A percentile compares a stretch with the other conserved stretches of the same genome.
Conservation (phyloP, 106 monocot species). For the Acanthochlamys bracteata region DNA sequence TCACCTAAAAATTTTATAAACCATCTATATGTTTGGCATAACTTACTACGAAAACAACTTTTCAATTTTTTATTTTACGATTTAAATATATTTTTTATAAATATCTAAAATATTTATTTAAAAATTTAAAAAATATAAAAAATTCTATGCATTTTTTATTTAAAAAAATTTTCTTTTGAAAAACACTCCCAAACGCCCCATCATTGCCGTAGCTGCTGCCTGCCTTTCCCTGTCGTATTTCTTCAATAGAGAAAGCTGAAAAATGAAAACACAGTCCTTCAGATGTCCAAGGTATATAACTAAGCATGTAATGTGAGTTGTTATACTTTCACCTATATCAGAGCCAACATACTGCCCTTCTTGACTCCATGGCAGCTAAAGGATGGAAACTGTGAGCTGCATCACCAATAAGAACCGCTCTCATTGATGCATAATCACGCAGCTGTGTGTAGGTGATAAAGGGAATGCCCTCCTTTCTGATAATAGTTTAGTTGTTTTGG, state of each 20-base stretch:
- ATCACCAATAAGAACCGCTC: slow-evolving; percentile 86
- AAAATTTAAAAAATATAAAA: no score
- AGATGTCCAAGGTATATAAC: neutral
- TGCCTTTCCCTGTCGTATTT: slow-evolving; percentile 87
- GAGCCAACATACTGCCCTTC: slow-evolving; percentile 63
- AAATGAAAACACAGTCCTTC: neutral
- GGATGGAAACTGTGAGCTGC: slow-evolving; percentile 96
- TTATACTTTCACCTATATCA: slow-evolving; percentile 72
- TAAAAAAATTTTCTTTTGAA: slow-evolving; percentile 97
- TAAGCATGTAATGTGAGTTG: neutral
- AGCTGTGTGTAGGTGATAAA: slow-evolving; percentile 70
- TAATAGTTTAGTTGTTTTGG: slow-evolving; percentile 50
- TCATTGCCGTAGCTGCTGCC: slow-evolving; percentile 75
- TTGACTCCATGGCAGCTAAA: slow-evolving; percentile 97
- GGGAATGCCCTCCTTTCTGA: slow-evolving; percentile 91
- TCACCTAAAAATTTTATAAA: no score
- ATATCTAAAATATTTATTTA: no score
- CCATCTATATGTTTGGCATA: no score
- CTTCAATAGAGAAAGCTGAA: slow-evolving; percentile 73
- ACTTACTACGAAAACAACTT: no score
- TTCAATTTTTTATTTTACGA: no score
- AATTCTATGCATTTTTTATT: no score
- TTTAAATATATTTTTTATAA: no score
- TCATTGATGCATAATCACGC: slow-evolving; percentile 53
- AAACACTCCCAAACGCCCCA: slow-evolving; percentile 81